Conservation (phyloP, 306 rosid genomes). For the Sechiopsis laciniata region DNA sequence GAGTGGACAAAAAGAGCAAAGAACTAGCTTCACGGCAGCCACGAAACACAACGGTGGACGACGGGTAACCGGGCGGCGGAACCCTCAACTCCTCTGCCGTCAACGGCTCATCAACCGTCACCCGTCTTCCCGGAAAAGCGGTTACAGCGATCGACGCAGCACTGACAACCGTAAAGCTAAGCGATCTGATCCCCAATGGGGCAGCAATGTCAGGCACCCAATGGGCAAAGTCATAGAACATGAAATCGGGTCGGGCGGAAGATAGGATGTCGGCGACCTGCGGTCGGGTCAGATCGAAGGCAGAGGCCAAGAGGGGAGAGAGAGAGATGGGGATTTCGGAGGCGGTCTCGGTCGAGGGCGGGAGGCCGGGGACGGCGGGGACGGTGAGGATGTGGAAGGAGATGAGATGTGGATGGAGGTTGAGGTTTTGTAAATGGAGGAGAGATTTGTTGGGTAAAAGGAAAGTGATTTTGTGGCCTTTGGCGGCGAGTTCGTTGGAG, state of each 20-base stretch:
- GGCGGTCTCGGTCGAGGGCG: slow-evolving; percentile 35
- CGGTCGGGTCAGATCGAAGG: slow-evolving; percentile 33
- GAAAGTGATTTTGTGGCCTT: slow-evolving; percentile 33
- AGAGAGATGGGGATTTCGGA: slow-evolving; percentile 32
- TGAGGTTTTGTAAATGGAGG: slow-evolving; percentile 25
- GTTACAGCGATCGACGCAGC: slow-evolving; percentile 31
- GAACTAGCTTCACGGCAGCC: slow-evolving; percentile 31
- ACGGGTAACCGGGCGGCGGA: slow-evolving; percentile 47
- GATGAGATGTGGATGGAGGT: slow-evolving; percentile 35
- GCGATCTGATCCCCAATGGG: slow-evolving; percentile 23
- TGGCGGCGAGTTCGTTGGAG: slow-evolving; percentile 43
- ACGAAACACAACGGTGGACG: slow-evolving; percentile 35
- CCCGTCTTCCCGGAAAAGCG: slow-evolving; percentile 27
- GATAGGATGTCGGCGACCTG: slow-evolving; percentile 20
- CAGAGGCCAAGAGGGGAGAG: slow-evolving; percentile 22
- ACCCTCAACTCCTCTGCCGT: slow-evolving; percentile 34
- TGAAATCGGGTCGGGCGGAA: slow-evolving; percentile 27
- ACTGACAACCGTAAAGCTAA: slow-evolving; percentile 35
- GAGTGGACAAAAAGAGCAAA: slow-evolving; percentile 25
- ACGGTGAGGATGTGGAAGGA: slow-evolving; percentile 27
- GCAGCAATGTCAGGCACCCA: slow-evolving; percentile 37
- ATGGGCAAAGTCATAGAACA: slow-evolving; percentile 37
- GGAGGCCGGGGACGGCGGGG: slow-evolving; percentile 40
- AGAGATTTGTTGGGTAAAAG: slow-evolving; percentile 36
- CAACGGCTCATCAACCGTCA: slow-evolving; percentile 24